Base-by-base conservation (phyloP, 768 basidiomycete species). In the Suillus cothurnatus region DNA sequence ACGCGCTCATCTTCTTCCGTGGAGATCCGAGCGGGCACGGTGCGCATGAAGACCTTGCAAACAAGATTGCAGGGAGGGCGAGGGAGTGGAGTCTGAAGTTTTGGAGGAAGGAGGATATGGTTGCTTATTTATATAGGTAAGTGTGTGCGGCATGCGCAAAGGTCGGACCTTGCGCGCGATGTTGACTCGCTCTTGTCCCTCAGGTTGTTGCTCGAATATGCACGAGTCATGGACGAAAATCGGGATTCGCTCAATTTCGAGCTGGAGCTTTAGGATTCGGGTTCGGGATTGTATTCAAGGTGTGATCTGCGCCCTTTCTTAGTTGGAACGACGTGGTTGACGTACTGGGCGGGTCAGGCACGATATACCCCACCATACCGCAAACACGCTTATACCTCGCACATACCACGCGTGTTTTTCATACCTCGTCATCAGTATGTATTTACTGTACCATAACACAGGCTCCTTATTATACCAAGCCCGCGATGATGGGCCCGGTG, bases 1-100 rank as follows among this genome's bases (percentile, higher is more conserved):
- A 90, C 70, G 78, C 85, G 17, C 79, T 90, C 65, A 72, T 86
- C 0, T 93, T 93, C 80, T 91, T 91, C 77, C 83, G 85, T 0
- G 89, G 90, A 0, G 82, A 84, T 67, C 81, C 80, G 9, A 79
- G 84, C 62, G 86, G 88, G n/a, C 80, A 82, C 38, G 83, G 82
- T 9, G 85, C 81, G 0, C 88, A 91, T 69, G 88, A 90, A 64
- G 82, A 81, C 2, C 71, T 88, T 47, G 88, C 82, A 7, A 72
- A 72, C 61, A 81, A 79, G 63, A 88, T 89, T 59, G 88, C 85
- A 0, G 53, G 72, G 8, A 77, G 79, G 2, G 87, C 88, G 0
- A 74, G 82, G 45, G 75, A 80, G 61, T 88, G 87, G 87, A 85
- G 82, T 62, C 68, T 77, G 64, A 69, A 67, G 6, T 84, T 79